Base-by-base conservation (phyloP, 805 yeast species). In the Dipodascus geniculatus region DNA sequence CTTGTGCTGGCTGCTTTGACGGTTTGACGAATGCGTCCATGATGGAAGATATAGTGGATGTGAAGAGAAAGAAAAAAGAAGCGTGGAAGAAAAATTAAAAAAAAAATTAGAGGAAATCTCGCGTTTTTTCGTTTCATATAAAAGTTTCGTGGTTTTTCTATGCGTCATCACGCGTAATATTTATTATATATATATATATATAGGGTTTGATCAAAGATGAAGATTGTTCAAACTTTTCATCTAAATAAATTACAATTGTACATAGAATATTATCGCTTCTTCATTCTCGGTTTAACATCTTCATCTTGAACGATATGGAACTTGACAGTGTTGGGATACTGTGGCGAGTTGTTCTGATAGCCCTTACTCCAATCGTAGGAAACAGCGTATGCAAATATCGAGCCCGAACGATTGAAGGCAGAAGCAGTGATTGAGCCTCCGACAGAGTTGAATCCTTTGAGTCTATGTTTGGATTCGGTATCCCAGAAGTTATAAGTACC, bases 401-500 rank as follows among this genome's bases (percentile, higher is more conserved):
- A 68, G 52, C 99, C 99, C 50, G 75, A 81, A 58, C 87, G 75
- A 71, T 88, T 93, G 73, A 91, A 93, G 2, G 82, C 81, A 1
- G 89, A 77, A 42, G 85, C 81, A 0, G 95, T 76, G 53, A 93
- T 83, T 0, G 95, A 75, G 23, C 73, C 73, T 1, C 72, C 75
- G 19, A 74, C 62, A 16, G 83, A 73, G 8, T 79, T 70, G 3
- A 95, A 88, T 33, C 84, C 86, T 69, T 84, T 86, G 60, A 93
- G 77, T 61, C 98, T 78, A 65, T 86, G 95, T 65, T 84, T 81
- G 53, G 93, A 85, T 62, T 88, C 96, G 68, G 87, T 88, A 68
- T 93, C 98, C 99, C 99, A 93, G 72, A 87, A 85, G 62, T 89
- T 83, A 72, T 90, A 84, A 14, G 90, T 76, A 22, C 99, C 99